Percentiles rank a stretch among this genome's conserved stretches.
phyloP scores from a whole-genome alignment of 169 alveolate genomes.

The Plasmodium adleri region DNA sequence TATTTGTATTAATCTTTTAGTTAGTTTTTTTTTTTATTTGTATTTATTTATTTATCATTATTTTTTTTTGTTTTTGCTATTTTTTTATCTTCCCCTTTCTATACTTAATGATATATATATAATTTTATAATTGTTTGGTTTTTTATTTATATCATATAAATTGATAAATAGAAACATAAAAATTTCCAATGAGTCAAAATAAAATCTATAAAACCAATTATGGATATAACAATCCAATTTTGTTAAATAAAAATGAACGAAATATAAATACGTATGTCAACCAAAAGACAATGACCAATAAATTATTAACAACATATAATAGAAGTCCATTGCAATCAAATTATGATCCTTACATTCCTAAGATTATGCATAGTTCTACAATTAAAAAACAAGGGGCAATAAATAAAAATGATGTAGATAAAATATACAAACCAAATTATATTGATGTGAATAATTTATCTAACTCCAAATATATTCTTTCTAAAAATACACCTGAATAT shows the following conservation, averaged over 20 bases:
- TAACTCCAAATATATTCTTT: conserved; percentile 21
- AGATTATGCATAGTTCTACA: conserved; percentile 1
- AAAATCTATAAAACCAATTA: conserved; percentile 22
- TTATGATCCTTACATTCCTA: conserved; percentile 9
- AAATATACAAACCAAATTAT: conserved; percentile 13
- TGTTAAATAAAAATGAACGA: conserved; percentile 26
- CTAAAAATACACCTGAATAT: conserved; percentile 31
- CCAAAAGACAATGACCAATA: not conserved
- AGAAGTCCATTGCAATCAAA: conserved; percentile 3
- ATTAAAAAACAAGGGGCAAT: conserved; percentile 19
- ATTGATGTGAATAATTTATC: not conserved
- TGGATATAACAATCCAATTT: conserved; percentile 55
- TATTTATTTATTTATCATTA: too few relatives aligned
- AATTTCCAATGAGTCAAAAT: conserved; percentile 7
- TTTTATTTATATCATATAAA: not conserved
- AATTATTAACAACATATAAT: not conserved
- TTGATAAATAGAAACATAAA: not conserved
- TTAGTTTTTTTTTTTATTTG: too few relatives aligned
- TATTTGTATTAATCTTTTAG: too few relatives aligned
- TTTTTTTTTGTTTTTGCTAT: too few relatives aligned
- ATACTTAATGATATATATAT: too few relatives aligned
- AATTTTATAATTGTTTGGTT: too few relatives aligned
- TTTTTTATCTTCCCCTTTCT: too few relatives aligned
- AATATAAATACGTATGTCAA: conserved; percentile 8
- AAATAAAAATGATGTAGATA: conserved; percentile 12